Conservation (phyloP, 768 basidiomycete species). For the Lentinula sp. region DNA sequence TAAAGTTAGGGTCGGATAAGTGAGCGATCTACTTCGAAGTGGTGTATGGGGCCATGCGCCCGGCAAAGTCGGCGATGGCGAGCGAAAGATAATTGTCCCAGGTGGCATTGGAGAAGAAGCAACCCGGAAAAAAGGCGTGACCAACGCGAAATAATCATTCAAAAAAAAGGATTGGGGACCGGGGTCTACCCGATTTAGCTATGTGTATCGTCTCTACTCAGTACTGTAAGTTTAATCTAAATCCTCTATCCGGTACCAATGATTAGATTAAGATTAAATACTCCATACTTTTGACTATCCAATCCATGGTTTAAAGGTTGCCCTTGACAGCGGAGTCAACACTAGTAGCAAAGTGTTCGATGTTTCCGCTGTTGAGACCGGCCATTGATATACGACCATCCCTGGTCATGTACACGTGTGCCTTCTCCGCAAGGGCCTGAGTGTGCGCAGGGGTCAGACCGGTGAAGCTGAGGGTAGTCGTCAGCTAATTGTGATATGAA, state of each 20-base stretch:
- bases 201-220: background rate
- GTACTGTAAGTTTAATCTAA: background rate
- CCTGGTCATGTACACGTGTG: slow-evolving; percentile 91
- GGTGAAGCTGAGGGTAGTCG: slow-evolving; percentile 56
- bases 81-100: slow-evolving; percentile 14
- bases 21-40: slow-evolving; percentile 16
- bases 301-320: slow-evolving; percentile 35
- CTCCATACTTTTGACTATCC: slow-evolving; percentile 1
- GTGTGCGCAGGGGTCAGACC: slow-evolving; percentile 78
- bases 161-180: background rate
- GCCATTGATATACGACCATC: slow-evolving; percentile 95
- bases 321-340: slow-evolving; percentile 81
- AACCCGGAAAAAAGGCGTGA: background rate
- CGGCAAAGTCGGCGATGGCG: slow-evolving; percentile 28
- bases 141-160: background rate
- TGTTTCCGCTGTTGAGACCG: slow-evolving; percentile 77
- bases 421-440: slow-evolving; percentile 77
- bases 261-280: background rate
- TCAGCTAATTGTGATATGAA: background rate
- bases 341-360: slow-evolving; percentile 86
- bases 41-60: slow-evolving; percentile 37
- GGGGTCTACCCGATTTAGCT: background rate
- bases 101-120: slow-evolving; percentile 10
- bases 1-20: slow-evolving; percentile 11
- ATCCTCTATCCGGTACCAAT: background rate